Evolutionary conservation across 2,329 filamentous ascomycete genomes (phyloP), one percentile per base, ranked within the genome.

Genomic region (Paramyrothecium sp.): DNA sequence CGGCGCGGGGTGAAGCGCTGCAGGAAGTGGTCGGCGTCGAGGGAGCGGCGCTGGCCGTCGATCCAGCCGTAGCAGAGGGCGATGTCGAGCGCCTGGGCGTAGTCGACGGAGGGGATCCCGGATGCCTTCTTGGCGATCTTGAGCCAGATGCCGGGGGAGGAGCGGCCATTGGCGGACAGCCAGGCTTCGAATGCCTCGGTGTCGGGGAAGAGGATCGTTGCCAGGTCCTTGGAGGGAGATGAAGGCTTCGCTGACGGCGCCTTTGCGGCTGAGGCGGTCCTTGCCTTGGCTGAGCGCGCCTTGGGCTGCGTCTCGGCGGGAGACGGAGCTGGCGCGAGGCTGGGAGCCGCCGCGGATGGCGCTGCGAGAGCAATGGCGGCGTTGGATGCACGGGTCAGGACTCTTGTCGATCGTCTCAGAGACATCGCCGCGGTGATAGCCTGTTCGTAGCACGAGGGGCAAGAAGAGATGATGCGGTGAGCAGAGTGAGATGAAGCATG

Each of bases 11-110:
- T 85, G 72, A 85, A 87, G 10, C 83, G 78, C 62, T 84, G 81
- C 1, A 81, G 65, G 66, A 82, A 86, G 61, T 76, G 78, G 3
- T 69, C 63, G 0, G 74, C 74, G 60, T 85, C 78, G 51, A 74
- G 67, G 3, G 71, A 57, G 19, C 71, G 72, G 2, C 75, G 75
- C 63, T 84, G 82, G 1, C 84, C 82, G 65, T 88, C 84, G 56
- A 87, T 88, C 84, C 85, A 88, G 47, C 85, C 85, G 63, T 81
- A 82, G 66, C 84, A 87, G 7, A 88, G 74, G 1, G 84, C 83
- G 34, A 75, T 69, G 64, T 86, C 80, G 19, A 87, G 75, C 1
- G 84, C 84, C 65, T 85, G 71, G 58, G 64, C 75, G 65, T 79
- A 78, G 17, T 75, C 77, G 16, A 85, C 69, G 0, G 80, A 79